These are phyloP conservation scores for Casuarina glauca DNA, from an alignment of 306 rosid genomes.

Conservation along the genomic window DNA sequence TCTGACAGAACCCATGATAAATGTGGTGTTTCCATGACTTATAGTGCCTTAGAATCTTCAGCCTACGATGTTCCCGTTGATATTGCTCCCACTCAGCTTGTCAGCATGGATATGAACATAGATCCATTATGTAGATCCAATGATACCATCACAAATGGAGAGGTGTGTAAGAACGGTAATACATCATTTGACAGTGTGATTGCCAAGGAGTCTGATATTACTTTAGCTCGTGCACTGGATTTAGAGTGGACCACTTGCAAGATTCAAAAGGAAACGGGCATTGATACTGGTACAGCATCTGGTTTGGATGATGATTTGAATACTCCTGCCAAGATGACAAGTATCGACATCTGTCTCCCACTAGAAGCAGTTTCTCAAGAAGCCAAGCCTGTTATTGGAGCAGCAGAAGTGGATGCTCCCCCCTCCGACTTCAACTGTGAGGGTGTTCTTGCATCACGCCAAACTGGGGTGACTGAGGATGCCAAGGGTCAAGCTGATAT, in stretches of 20 bases:
- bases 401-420: conserved; percentile 1
- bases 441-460: conserved; percentile 18
- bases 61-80: conserved; percentile 1
- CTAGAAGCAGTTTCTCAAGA: neutral
- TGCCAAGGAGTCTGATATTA: neutral
- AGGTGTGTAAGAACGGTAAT: conserved; percentile 1
- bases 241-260: conserved; percentile 23
- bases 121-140: neutral
- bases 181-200: neutral
- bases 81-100: conserved; percentile 1
- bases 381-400: conserved; percentile 12
- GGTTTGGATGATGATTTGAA: conserved; percentile 21
- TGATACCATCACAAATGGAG: neutral
- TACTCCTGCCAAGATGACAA: conserved; percentile 18
- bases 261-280: conserved; percentile 19
- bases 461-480: conserved; percentile 1
- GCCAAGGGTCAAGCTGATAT: conserved; percentile 16
- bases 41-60: conserved; percentile 19
- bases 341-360: conserved; percentile 1
- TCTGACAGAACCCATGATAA: conserved; percentile 8
- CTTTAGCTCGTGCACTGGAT: conserved; percentile 12
- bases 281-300: conserved; percentile 21
- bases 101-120: conserved; percentile 4
- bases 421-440: conserved; percentile 8
- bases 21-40: neutral